Conservation (phyloP, 73 alveolate genomes). For the Urostyla sp. region DNA sequence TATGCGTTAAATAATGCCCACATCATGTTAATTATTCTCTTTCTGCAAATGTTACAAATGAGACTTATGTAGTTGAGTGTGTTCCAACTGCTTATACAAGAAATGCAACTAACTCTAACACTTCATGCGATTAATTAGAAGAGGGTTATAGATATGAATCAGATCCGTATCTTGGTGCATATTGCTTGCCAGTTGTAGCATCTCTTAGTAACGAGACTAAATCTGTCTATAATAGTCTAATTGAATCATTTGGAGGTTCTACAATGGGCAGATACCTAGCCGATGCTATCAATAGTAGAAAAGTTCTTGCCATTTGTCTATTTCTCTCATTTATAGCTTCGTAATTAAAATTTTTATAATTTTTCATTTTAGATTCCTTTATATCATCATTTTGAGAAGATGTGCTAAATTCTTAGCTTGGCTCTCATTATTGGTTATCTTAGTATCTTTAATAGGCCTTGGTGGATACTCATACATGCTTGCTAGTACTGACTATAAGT, state of each 20-base stretch:
- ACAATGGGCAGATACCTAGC: slow-evolving; percentile 33
- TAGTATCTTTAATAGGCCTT: slow-evolving; percentile 34
- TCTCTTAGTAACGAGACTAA: slow-evolving; percentile 2
- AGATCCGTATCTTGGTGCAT: slow-evolving; percentile 1
- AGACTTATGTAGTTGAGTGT: slow-evolving; percentile 33
- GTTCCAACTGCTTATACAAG: slow-evolving; percentile 21
- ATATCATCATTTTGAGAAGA: slow-evolving; percentile 33
- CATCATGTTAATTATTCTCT: background rate
- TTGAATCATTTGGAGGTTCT: slow-evolving; percentile 10
- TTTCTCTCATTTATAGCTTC: slow-evolving; percentile 5
- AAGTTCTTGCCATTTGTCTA: slow-evolving; percentile 37
- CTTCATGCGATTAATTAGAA: background rate
- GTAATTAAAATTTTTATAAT: slow-evolving; percentile 3
- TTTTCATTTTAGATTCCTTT: background rate
- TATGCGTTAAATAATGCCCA: slow-evolving; percentile 50
- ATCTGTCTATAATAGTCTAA: background rate
- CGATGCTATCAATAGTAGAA: slow-evolving; percentile 11
- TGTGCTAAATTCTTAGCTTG: slow-evolving; percentile 43
- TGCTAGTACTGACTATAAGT: background rate
- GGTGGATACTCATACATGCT: slow-evolving; percentile 13
- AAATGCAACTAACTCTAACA: background rate
- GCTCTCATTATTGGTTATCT: slow-evolving; percentile 18
- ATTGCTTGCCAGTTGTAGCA: slow-evolving; percentile 35
- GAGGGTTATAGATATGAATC: too few species aligned
- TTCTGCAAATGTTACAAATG: slow-evolving; percentile 14